phyloP scores from a whole-genome alignment of 2,329 filamentous ascomycete species.

The Ophiostoma angusticollis region DNA sequence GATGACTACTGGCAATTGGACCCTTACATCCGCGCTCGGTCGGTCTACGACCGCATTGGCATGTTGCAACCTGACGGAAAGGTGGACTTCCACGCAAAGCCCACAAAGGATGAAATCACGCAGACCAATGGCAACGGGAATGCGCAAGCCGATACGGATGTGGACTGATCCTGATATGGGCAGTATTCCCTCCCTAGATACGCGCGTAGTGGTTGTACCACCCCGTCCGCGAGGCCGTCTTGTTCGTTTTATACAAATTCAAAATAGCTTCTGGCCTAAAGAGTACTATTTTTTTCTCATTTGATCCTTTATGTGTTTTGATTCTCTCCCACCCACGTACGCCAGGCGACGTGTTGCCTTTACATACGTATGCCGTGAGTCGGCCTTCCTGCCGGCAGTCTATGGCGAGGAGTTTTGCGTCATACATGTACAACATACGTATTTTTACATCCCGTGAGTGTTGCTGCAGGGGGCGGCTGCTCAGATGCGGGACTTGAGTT shows the following conservation, averaged over 20 bases:
- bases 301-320: too few species aligned
- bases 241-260: too few species aligned
- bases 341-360: too few species aligned
- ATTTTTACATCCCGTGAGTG: too few species aligned
- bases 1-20: conserved; percentile 83
- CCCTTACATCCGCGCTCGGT: conserved; percentile 70
- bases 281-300: too few species aligned
- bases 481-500: conserved; percentile 82
- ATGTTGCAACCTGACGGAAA: conserved; percentile 55
- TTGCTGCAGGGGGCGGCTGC: not conserved
- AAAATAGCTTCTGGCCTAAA: too few species aligned
- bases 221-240: too few species aligned
- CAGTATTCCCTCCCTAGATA: not conserved
- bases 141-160: conserved; percentile 28
- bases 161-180: conserved; percentile 26
- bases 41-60: conserved; percentile 73
- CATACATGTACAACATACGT: too few species aligned
- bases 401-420: too few species aligned
- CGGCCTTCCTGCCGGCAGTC: too few species aligned
- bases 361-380: too few species aligned
- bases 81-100: conserved; percentile 53
- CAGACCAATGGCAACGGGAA: conserved; percentile 15
- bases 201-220: not conserved
- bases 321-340: too few species aligned
- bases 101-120: conserved; percentile 10